Evolutionary conservation across 1,284 basidiomycete genomes (phyloP), one percentile per base, ranked within the genome.

Genomic region (Naganishia sp.): DNA sequence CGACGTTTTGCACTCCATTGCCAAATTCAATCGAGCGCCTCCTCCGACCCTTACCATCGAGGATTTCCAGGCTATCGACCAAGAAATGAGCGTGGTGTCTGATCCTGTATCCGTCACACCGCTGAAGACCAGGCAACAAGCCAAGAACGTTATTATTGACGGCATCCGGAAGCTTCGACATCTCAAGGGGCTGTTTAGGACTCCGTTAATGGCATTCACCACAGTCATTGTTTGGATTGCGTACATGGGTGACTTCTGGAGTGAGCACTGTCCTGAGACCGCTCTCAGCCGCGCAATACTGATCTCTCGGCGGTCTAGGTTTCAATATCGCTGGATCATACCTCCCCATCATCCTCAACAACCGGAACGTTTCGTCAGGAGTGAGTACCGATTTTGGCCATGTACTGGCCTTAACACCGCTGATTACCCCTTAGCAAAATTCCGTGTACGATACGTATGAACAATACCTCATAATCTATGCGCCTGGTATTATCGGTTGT

Each of bases 1-100:
- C 28, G 84, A 83, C 18, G 83, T 90, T 57, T 79, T 93, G 25
- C 84, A 87, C 67, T 81, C 82, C 35, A 83, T 92, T 21, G 90
- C 90, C 1, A 77, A 78, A 39, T 89, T 86, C 78, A 92, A 94
- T 74, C 69, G 67, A 47, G 70, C 71, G 17, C 69, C 76, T n/a
- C 55, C 75, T 17, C 79, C 78, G 6, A 71, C 72, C 4, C 73
- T 82, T 41, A 77, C 75, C 1, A 69, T 80, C 23, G 75, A 75
- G 7, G 76, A 81, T 65, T 81, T 81, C 66, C 63, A 66, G 5
- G 75, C 75, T 53, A 73, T 81, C 45, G 79, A 80, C 18, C 15
- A 58, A 57, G 46, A 62, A 68, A 45, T 67, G 71, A 50, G 45
- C 25, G 15, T 41, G 15, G 23, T 45, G 6, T 32, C 39, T 6